These are phyloP conservation scores for Volvox reticuliferus DNA, from an alignment of 139 green algal genomes.

Conservation along the genomic window DNA sequence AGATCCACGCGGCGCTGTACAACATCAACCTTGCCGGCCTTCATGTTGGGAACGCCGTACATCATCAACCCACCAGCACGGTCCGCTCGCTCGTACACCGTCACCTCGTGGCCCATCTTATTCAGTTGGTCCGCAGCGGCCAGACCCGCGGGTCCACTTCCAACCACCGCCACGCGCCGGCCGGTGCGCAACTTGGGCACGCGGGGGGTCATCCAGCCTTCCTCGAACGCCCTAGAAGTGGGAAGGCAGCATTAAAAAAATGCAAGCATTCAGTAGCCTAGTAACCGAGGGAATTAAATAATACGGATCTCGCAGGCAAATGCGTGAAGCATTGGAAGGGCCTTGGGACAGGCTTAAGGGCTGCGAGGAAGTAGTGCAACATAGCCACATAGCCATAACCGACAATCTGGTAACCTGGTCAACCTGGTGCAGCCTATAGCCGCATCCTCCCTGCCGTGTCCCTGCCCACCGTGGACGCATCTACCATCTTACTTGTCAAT, in stretches of 20 bases:
- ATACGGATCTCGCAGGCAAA: too few species aligned
- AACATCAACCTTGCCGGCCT: constrained; percentile 93
- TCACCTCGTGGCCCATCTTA: constrained; percentile 92
- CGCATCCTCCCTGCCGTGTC: too few species aligned
- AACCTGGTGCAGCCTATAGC: too few species aligned
- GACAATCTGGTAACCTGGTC: too few species aligned
- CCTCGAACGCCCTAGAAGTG: constrained; percentile 82
- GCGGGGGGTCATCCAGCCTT: constrained; percentile 94
- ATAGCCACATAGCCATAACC: too few species aligned
- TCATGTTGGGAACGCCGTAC: constrained; percentile 99
- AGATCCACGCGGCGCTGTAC: constrained; percentile 96
- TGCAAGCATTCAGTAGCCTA: too few species aligned
- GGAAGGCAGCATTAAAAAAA: background rate
- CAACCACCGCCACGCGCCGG: constrained; percentile 89
- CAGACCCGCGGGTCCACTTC: constrained; percentile 91
- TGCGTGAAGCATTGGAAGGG: too few species aligned
- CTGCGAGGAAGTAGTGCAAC: too few species aligned
- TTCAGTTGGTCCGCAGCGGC: constrained; percentile 98
- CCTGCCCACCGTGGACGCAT: too few species aligned
- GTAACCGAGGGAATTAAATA: too few species aligned
- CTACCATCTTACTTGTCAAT: constrained; percentile 83
- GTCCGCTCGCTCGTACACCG: constrained; percentile 95
- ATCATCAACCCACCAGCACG: constrained; percentile 97
- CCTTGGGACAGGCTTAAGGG: too few species aligned
- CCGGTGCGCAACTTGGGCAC: constrained; percentile 87